Conservation (phyloP, 192 early-diverging fungal species). For the Gonapodya prolifera region DNA sequence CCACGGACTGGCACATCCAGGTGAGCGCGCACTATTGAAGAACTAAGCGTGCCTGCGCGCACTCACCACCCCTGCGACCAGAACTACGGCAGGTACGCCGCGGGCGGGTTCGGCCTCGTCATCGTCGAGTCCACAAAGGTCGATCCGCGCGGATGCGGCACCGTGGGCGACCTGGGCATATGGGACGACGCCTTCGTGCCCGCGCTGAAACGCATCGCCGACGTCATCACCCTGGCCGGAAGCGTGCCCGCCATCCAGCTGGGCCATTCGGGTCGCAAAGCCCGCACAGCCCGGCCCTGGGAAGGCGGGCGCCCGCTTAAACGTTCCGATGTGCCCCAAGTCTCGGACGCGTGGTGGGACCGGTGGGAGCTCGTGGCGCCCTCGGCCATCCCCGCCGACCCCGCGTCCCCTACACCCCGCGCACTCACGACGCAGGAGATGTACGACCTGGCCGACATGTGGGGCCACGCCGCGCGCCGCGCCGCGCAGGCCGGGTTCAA, state of each 20-base stretch:
- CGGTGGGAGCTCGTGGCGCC: slow-evolving; percentile 46
- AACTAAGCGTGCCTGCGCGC: background rate
- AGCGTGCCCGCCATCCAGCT: slow-evolving; percentile 44
- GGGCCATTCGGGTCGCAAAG: slow-evolving; percentile 74
- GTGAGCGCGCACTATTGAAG: background rate
- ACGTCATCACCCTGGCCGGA: slow-evolving; percentile 49
- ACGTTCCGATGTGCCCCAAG: slow-evolving; percentile 7
- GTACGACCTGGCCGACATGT: slow-evolving; percentile 41
- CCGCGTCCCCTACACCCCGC: slow-evolving; percentile 25
- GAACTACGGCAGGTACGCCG: slow-evolving; percentile 46
- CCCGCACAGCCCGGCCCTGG: slow-evolving; percentile 13
- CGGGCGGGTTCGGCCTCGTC: slow-evolving; percentile 65
- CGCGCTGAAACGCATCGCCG: slow-evolving; percentile 36
- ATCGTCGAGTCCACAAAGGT: slow-evolving; percentile 43
- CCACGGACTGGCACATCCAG: slow-evolving; percentile 18
- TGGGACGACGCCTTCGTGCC: slow-evolving; percentile 71
- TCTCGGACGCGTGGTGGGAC: slow-evolving; percentile 56
- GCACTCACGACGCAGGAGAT: slow-evolving; percentile 59
- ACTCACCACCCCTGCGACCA: background rate
- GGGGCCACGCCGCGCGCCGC: slow-evolving; percentile 48
- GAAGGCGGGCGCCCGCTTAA: slow-evolving; percentile 6
- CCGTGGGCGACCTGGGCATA: slow-evolving; percentile 63
- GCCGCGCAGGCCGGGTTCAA: slow-evolving; percentile 75
- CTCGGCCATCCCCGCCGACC: slow-evolving; percentile 33
- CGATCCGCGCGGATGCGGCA: slow-evolving; percentile 38